phyloP scores from a whole-genome alignment of 2,329 filamentous ascomycete genomes.

The Trichoderma sp. region DNA sequence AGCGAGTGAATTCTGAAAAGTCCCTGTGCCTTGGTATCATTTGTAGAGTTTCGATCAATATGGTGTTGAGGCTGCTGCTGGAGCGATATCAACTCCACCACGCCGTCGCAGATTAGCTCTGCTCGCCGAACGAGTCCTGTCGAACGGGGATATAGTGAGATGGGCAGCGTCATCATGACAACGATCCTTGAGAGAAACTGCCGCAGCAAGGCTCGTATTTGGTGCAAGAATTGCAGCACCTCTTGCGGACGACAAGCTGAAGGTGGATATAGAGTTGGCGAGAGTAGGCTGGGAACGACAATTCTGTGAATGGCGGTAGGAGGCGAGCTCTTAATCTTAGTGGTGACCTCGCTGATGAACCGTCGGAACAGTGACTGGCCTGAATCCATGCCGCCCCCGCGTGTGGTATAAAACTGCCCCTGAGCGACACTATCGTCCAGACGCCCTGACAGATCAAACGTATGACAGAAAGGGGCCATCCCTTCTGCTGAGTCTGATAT shows the following conservation, averaged over 20 bases:
- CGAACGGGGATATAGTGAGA: conserved; percentile 73
- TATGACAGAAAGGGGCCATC: conserved; percentile 60
- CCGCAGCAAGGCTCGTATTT: conserved; percentile 70
- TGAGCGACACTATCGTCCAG: conserved; percentile 50
- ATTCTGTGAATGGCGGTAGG: conserved; percentile 71
- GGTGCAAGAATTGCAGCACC: conserved; percentile 78
- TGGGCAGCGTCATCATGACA: conserved; percentile 71
- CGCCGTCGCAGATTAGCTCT: conserved; percentile 79
- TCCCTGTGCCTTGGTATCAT: conserved; percentile 75
- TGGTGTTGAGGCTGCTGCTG: conserved; percentile 46
- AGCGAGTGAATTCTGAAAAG: conserved; percentile 79
- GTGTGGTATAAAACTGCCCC: conserved; percentile 50
- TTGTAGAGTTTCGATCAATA: conserved; percentile 50
- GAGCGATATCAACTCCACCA: conserved; percentile 77
- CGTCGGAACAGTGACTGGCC: conserved; percentile 47
- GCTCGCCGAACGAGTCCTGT: conserved; percentile 80
- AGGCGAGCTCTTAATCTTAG: conserved; percentile 55
- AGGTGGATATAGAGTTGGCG: conserved; percentile 77
- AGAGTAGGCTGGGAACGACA: conserved; percentile 79
- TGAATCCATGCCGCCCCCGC: conserved; percentile 37
- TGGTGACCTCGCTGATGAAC: conserved; percentile 59
- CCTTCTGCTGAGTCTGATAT: conserved; percentile 21
- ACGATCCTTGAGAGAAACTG: conserved; percentile 63
- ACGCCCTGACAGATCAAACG: conserved; percentile 68
- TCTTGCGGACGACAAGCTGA: conserved; percentile 66